These are phyloP conservation scores for Pseudisothecium myosuroides DNA, from an alignment of 225 moss, liverwort and hornwort genomes.

Conservation along the genomic window DNA sequence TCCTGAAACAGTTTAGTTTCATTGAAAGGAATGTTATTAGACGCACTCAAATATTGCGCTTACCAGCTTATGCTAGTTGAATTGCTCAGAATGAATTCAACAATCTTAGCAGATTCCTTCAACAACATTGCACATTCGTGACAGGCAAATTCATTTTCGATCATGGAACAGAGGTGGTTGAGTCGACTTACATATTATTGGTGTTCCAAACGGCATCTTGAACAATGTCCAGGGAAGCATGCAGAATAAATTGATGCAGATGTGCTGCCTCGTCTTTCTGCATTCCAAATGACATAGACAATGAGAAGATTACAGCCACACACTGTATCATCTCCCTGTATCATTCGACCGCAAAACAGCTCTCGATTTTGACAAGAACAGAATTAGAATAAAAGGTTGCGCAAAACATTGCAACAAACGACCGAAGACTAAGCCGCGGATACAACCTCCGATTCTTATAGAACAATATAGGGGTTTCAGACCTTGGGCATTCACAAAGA, in stretches of 20 bases:
- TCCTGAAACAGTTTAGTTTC: not conserved
- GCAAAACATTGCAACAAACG: not conserved
- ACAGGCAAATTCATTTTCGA: not conserved
- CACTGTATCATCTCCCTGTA: not conserved
- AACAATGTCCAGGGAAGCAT: constrained; percentile 92
- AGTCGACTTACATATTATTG: constrained; percentile 58
- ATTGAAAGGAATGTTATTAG: not conserved
- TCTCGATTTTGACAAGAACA: not conserved
- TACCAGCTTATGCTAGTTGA: not conserved
- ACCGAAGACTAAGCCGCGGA: not conserved
- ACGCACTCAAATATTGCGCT: not conserved
- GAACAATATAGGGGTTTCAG: not conserved
- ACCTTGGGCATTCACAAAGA: not conserved
- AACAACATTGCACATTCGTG: not conserved
- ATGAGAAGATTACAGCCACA: not conserved
- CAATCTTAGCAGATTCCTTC: not conserved
- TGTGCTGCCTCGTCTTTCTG: constrained; percentile 98
- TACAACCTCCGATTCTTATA: not conserved
- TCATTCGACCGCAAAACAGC: not conserved
- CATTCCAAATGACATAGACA: not conserved
- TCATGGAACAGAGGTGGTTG: not conserved
- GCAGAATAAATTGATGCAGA: constrained; percentile 92
- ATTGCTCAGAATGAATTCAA: not conserved
- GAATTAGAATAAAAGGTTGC: not conserved
- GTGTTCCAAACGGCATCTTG: constrained; percentile 95